Conservation (phyloP, 192 early-diverging fungal species). For the Umbelopsis vinacea region DNA sequence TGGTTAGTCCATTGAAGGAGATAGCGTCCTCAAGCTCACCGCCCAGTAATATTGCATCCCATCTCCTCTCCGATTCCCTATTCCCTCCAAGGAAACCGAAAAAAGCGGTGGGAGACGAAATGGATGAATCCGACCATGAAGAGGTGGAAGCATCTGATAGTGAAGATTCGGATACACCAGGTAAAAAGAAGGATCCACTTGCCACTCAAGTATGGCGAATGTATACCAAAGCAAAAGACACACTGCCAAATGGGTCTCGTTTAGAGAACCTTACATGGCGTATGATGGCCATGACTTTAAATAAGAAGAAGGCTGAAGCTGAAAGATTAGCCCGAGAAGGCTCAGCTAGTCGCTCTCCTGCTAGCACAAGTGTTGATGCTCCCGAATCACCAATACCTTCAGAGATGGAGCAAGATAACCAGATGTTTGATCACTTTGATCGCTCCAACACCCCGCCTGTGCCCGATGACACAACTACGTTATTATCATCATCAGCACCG, state of each 20-base stretch:
- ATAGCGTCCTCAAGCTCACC: constrained; percentile 4
- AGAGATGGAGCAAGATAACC: constrained; percentile 5
- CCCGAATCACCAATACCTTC: constrained; percentile 9
- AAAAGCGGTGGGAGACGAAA: constrained; percentile 22
- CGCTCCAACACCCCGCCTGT: constrained; percentile 29
- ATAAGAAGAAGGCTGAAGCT: constrained; percentile 39
- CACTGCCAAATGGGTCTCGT: constrained; percentile 75
- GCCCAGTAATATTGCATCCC: constrained; percentile 27
- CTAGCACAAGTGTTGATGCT: not conserved
- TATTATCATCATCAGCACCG: constrained; percentile 45
- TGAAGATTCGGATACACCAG: constrained; percentile 9
- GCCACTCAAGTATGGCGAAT: constrained; percentile 73
- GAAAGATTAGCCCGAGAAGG: constrained; percentile 17
- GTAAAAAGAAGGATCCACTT: constrained; percentile 53
- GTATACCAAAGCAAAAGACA: constrained; percentile 82
- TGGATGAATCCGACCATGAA: constrained; percentile 28
- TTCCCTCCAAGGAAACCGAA: constrained; percentile 43
- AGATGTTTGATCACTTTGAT: not conserved
- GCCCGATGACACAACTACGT: constrained; percentile 34
- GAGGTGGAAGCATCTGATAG: constrained; percentile 43
- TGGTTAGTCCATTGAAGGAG: constrained; percentile 20
- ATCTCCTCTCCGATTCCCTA: constrained; percentile 36
- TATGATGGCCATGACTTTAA: constrained; percentile 73
- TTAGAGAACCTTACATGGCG: constrained; percentile 88
- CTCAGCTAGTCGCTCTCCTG: constrained; percentile 16